Conservation (phyloP, 352 stramenopile species). For the Phytophthora ohioensis region DNA sequence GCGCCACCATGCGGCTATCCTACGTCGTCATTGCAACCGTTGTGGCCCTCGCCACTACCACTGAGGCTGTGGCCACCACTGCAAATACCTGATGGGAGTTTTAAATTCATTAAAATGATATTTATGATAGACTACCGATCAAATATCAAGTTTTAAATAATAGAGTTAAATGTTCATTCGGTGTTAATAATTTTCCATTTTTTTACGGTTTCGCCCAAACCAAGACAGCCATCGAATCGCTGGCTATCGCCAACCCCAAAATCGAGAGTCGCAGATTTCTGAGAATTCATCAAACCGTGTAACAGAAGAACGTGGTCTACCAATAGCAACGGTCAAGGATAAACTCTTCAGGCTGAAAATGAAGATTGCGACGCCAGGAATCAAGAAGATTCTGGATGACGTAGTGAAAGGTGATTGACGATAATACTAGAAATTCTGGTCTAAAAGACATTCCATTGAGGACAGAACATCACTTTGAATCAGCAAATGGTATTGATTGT, state of each 20-base stretch:
- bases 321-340: neutral
- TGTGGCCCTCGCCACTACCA: neutral
- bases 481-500: neutral
- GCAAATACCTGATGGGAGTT: no score
- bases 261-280: constrained; percentile 2
- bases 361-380: constrained; percentile 19
- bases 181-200: no score
- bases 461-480: neutral
- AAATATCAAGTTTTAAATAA: no score
- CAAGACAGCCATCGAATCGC: no score
- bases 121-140: no score
- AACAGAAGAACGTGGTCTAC: constrained; percentile 13
- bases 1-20: constrained; percentile 4
- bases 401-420: neutral
- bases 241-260: no score
- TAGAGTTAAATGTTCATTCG: no score
- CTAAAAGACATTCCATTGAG: no score
- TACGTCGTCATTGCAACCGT: constrained; percentile 3
- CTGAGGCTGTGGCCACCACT: neutral
- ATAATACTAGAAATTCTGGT: no score
- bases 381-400: constrained; percentile 3
- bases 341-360: constrained; percentile 18
- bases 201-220: no score
- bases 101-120: no score
- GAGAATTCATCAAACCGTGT: neutral